Evolutionary conservation across 345 rosid genomes (phyloP), one percentile per base, ranked within the genome.

Genomic region (Populus deltoides): DNA sequence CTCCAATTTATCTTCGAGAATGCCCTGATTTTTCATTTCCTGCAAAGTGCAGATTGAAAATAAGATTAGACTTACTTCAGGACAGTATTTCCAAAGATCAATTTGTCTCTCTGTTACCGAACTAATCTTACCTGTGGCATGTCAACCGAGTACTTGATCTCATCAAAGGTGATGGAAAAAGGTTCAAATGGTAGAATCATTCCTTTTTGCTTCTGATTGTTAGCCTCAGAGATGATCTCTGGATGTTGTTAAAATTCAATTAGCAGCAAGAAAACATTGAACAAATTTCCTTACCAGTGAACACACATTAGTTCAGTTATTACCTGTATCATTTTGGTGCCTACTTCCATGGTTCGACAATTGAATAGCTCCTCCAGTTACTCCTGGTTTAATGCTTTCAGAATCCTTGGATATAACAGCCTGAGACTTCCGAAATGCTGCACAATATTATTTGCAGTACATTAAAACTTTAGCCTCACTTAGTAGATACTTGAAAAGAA

Each of bases 161-260:
- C 81, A 73, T 90, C 88, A 33, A 92, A 92, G 35, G 91, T 83
- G 29, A 92, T 79, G 3, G 86, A 89, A 81, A 81, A 89, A 61
- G 86, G 95, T 67, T 89, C 87, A 77, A 88, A 92, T 49, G 97
- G 94, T 80, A 92, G 90, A 71, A 90, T 84, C 91, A 89, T 88
- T 75, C 94, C 97, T 80, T 57, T 83, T 68, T 79, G 85, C 80
- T 79, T 87, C 39, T 51, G 53, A 53, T 53, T 74, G 24, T 66
- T 13, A 8, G 49, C 74, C 78, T 69, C 27, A 11, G 22, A n/a
- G 39, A 33, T 39, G 45, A 7, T 36, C 38, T 10, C 18, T 66
- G 41, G 16, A 7, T 31, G 7, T 66, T 82, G 88, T 47, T 31
- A 0, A 66, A 29, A 11, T 35, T 12, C 35, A 66, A 33, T 15